Evolutionary conservation across 106 monocot genomes (phyloP), one percentile per base, ranked within the genome.

Genomic region (Xerophyta viscosa): DNA sequence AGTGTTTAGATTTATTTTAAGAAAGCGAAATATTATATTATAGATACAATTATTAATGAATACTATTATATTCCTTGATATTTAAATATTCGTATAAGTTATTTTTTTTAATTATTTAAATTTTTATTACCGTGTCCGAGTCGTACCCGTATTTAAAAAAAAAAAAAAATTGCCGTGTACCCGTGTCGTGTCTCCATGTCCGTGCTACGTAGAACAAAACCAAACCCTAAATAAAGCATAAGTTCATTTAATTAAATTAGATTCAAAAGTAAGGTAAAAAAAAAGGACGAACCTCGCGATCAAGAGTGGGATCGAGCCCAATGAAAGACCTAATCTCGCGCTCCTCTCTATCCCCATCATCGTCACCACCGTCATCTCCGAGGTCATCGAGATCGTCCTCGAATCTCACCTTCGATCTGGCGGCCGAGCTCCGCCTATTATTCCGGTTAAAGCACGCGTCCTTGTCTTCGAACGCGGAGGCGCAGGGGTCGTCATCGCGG

Each of bases 401-500:
- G 25, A 57, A 52, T 2, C 29, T 20, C 36, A 31, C 25, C 62
- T 56, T 55, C 27, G 39, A 2, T 12, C 13, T 15, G 15, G 39
- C 39, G 15, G 3, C 39, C 10, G 39, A 39, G 25, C 67, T 23
- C 4, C 22, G 15, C 60, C 57, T 29, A 26, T 20, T 8, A 39
- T 33, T 78, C 61, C 23, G 61, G 21, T 53, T 19, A 11, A 82
- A 71, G 58, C 86, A 92, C 6, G 64, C 72, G 4, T 57, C 67
- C 14, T 61, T 39, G 2, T 73, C 72, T 25, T 67, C 66, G 62
- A 79, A 98, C 1, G 82, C 61, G 11, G 82, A 70, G 10, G 86
- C 70, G 52, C 76, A 79, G 4, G 89, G 96, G 13, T 41, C 58
- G 3, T 85, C 82, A 23, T 70, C 81, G 10, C 89, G 72, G 17